Percentiles rank a stretch among this genome's conserved stretches.
These are phyloP conservation scores for Gossypium davidsonii DNA, from an alignment of 441 rosid species.

Conservation along the genomic window DNA sequence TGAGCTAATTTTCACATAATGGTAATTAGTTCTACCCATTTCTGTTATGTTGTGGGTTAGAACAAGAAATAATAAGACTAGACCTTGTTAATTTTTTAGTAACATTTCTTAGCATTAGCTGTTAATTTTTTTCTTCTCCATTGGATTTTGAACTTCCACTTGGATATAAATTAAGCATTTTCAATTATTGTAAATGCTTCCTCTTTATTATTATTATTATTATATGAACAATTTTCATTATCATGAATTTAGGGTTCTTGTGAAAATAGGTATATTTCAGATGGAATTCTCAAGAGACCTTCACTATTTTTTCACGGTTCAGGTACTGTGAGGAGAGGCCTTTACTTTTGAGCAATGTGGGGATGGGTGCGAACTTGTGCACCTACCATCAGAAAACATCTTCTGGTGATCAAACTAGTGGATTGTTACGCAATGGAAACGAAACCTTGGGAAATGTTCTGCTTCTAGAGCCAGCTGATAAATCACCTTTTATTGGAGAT, in stretches of 20 bases:
- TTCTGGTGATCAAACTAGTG: conserved; percentile 69
- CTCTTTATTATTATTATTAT: not conserved
- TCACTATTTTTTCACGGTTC: conserved; percentile 16
- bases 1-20: not conserved
- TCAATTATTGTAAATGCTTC: not conserved
- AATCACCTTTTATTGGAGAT: conserved; percentile 97
- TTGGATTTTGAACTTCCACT: not conserved
- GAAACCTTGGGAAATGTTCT: conserved; percentile 64
- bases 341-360: conserved; percentile 73
- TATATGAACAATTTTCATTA: not conserved
- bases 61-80: not conserved
- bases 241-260: not conserved
- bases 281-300: conserved; percentile 5
- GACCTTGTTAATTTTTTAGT: not conserved
- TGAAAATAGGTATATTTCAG: not conserved
- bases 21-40: not conserved
- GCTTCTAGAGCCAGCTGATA: conserved; percentile 76
- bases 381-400: conserved; percentile 88
- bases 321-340: conserved; percentile 99
- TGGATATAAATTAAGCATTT: not conserved
- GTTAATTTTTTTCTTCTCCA: not conserved
- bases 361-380: conserved; percentile 96
- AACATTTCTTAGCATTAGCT: not conserved
- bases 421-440: conserved; percentile 47
- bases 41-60: not conserved